Percentiles rank a stretch among this genome's conserved stretches.
phyloP scores from a whole-genome alignment of 1,284 basidiomycete species.

The Pyrrhoderma noxium region DNA sequence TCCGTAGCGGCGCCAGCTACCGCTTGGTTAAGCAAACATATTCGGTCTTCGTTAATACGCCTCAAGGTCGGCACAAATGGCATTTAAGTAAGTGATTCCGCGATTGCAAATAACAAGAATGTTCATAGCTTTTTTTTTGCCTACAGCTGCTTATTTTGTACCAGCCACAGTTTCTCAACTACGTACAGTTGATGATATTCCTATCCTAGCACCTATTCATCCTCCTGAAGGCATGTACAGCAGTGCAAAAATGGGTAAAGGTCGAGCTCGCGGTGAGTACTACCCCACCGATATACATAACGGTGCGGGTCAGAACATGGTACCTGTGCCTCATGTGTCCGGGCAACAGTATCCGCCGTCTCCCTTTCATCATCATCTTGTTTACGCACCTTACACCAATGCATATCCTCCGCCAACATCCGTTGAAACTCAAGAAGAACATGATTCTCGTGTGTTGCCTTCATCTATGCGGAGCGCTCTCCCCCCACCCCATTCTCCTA shows the following conservation, averaged over 20 bases:
- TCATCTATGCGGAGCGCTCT: background rate
- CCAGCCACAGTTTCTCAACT: conserved; percentile 50
- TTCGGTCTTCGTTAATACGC: conserved; percentile 61
- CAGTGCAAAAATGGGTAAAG: conserved; percentile 51
- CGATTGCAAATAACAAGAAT: background rate
- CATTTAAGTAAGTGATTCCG: conserved; percentile 54
- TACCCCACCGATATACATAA: conserved; percentile 26
- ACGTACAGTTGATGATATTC: conserved; percentile 50
- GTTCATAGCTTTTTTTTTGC: background rate
- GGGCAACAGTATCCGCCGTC: conserved; percentile 26
- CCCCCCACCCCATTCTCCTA: background rate
- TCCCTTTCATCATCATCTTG: conserved; percentile 17
- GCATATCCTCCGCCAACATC: conserved; percentile 1
- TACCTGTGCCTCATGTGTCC: conserved; percentile 17
- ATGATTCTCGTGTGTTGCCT: background rate
- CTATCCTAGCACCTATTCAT: conserved; percentile 40
- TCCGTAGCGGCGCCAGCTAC: conserved; percentile 31
- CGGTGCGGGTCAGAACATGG: conserved; percentile 18
- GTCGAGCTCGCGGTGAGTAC: conserved; percentile 33
- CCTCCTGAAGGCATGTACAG: conserved; percentile 56
- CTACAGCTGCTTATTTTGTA: conserved; percentile 64
- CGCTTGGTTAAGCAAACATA: conserved; percentile 73
- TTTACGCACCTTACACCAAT: conserved; percentile 19
- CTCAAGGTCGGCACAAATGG: conserved; percentile 63
- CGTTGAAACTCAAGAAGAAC: conserved; percentile 15